Percentiles rank a stretch among this genome's conserved stretches.
Conservation (phyloP, 176 grass and related monocot species). For the Oryza punctata region DNA sequence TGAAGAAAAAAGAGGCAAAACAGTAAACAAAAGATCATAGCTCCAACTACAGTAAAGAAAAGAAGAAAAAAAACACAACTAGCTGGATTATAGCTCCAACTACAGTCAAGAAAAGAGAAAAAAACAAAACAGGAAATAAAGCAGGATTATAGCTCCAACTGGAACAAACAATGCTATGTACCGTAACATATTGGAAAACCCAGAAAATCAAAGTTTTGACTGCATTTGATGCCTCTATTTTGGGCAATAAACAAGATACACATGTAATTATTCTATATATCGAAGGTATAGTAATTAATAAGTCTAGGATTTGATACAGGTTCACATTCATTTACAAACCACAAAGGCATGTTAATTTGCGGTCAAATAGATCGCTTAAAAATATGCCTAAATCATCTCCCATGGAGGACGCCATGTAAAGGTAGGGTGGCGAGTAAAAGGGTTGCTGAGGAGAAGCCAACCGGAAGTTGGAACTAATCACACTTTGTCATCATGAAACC, state of each 20-base stretch:
- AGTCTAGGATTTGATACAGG: constrained; percentile 4
- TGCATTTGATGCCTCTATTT: neutral
- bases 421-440: neutral
- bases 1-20: too few species aligned
- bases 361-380: constrained; percentile 32
- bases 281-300: constrained; percentile 11
- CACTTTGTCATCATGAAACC: constrained; percentile 88
- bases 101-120: too few species aligned
- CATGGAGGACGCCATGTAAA: constrained; percentile 7
- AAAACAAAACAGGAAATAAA: too few species aligned
- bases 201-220: neutral
- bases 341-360: constrained; percentile 32
- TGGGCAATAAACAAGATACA: neutral
- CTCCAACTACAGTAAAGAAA: too few species aligned
- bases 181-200: neutral
- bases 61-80: too few species aligned
- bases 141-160: too few species aligned
- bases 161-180: neutral
- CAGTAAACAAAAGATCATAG: too few species aligned
- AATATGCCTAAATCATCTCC: constrained; percentile 50
- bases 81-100: too few species aligned
- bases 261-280: constrained; percentile 44
- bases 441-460: neutral
- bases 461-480: constrained; percentile 27
- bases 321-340: constrained; percentile 53